Base-by-base conservation (phyloP, 2,329 filamentous ascomycete species). In the Exophiala viscosa region DNA sequence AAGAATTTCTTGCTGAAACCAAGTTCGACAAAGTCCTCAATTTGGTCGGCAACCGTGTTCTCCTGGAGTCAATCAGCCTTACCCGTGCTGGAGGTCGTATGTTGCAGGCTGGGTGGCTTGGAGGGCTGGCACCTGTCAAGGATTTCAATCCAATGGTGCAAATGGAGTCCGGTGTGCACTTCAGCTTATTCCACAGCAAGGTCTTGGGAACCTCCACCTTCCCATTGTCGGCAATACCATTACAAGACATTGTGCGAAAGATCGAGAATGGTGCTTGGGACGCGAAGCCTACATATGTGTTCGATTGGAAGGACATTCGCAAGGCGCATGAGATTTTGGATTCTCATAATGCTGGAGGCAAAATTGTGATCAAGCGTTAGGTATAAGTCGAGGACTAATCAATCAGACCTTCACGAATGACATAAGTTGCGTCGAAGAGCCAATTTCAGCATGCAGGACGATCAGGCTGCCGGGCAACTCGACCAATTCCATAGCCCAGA, bases 91-190 rank as follows among this genome's bases (percentile, higher is more conserved):
- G 70, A 2, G 71, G 72, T 0, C 55, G 69, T 10, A 66, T 75
- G 45, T 63, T 66, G 33, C 67, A 69, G 48, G 67, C 70, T 8
- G 68, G 74, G 5, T 71, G 68, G 64, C 54, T 74, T 1, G 73
- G 73, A n/a, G 72, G 71, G 0, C 49, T 75, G 17, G 69, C 58
- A 1, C 71, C 72, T 0, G 60, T 74, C 8, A 44, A 54, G 6
- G 69, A 71, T 44, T 70, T 75, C 60, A 74, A 74, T 53, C 73
- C 72, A 2, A 65, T 76, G 57, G 40, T 74, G 5, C 66, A 76
- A 60, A 76, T 76, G 73, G 65, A 67, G 13, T 65, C 66, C 17
- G 73, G 72, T 0, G 71, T 76, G n/a, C 72, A 76, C 52, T 73
- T 76, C 50, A 75, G 68, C 52, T 65, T 76, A 28, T 76, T 75